Percentiles rank a stretch among this genome's conserved stretches.
Conservation (phyloP, 1,284 basidiomycete species). For the Cronartium quercuum region DNA sequence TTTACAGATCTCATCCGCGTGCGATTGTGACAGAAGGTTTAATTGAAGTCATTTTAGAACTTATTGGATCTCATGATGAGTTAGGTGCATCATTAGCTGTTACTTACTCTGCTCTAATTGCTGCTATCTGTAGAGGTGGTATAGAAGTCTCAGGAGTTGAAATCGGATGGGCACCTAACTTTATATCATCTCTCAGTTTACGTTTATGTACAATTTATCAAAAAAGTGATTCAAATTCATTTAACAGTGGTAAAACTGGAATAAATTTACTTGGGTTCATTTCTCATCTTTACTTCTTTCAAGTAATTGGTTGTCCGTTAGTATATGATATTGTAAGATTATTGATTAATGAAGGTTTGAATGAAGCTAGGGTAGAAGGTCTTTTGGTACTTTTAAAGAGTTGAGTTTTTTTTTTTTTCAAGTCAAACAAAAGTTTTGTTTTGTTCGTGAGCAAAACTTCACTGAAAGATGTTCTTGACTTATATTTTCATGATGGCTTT, state of each 20-base stretch:
- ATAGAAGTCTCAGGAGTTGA: conserved; percentile 35
- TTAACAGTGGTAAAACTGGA: conserved; percentile 62
- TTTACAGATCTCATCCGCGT: conserved; percentile 28
- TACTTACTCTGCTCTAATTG: conserved; percentile 26
- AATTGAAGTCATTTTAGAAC: conserved; percentile 17
- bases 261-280: conserved; percentile 81
- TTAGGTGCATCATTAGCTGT: conserved; percentile 19
- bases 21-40: conserved; percentile 27
- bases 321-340: conserved; percentile 83
- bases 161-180: conserved; percentile 36
- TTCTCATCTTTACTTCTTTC: conserved; percentile 91
- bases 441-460: too few species aligned
- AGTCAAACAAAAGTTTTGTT: too few species aligned
- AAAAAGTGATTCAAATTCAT: neutral
- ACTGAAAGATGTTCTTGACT: too few species aligned
- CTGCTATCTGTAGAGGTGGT: conserved; percentile 31
- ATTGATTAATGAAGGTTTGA: conserved; percentile 56
- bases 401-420: neutral
- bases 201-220: conserved; percentile 23
- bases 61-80: conserved; percentile 20
- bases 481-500: neutral
- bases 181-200: conserved; percentile 16
- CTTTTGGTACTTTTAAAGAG: conserved; percentile 38
- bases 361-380: conserved; percentile 32
- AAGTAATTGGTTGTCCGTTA: conserved; percentile 78